Conservation (phyloP, 2,329 filamentous ascomycete genomes). For the Fragosphaeria purpurea region DNA sequence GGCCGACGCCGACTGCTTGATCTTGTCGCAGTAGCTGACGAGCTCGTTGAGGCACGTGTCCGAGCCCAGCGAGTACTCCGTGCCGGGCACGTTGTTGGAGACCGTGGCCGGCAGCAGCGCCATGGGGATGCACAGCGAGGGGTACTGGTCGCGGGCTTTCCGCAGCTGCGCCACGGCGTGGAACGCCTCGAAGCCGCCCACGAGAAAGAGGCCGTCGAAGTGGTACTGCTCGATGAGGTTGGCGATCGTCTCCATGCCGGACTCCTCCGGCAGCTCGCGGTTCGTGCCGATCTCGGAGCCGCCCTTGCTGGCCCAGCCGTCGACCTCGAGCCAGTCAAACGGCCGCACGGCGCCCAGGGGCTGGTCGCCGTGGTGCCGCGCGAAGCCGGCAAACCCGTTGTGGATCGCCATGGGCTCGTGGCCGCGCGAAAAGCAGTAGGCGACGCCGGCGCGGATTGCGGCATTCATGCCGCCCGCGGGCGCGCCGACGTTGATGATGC, state of each 20-base stretch:
- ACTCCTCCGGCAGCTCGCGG: slow-evolving; percentile 78
- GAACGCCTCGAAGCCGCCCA: slow-evolving; percentile 95
- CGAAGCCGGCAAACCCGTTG: slow-evolving; percentile 92
- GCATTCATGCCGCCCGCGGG: slow-evolving; percentile 98
- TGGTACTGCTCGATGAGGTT: slow-evolving; percentile 75
- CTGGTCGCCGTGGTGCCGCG: slow-evolving; percentile 77
- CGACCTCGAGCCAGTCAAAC: slow-evolving; percentile 88
- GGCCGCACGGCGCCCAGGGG: slow-evolving; percentile 74
- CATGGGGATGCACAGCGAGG: slow-evolving; percentile 86
- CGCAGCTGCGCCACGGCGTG: slow-evolving; percentile 82
- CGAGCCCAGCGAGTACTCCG: slow-evolving; percentile 91
- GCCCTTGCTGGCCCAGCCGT: slow-evolving; percentile 90
- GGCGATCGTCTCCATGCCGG: slow-evolving; percentile 73
- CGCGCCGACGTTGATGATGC: slow-evolving; percentile 93
- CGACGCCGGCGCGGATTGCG: slow-evolving; percentile 83
- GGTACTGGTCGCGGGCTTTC: slow-evolving; percentile 66
- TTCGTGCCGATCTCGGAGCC: slow-evolving; percentile 98
- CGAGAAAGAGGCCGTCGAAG: slow-evolving; percentile 83
- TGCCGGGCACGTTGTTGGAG: slow-evolving; percentile 96
- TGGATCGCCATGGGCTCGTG: slow-evolving; percentile 88
- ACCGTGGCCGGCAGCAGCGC: slow-evolving; percentile 90
- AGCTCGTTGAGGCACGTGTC: slow-evolving; percentile 95
- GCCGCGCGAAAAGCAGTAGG: slow-evolving; percentile 85
- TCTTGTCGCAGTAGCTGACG: slow-evolving; percentile 91
- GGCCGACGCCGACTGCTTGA: slow-evolving; percentile 92